Evolutionary conservation across 768 basidiomycete genomes (phyloP), one percentile per base, ranked within the genome.

Genomic region (Gymnopilus junonius): DNA sequence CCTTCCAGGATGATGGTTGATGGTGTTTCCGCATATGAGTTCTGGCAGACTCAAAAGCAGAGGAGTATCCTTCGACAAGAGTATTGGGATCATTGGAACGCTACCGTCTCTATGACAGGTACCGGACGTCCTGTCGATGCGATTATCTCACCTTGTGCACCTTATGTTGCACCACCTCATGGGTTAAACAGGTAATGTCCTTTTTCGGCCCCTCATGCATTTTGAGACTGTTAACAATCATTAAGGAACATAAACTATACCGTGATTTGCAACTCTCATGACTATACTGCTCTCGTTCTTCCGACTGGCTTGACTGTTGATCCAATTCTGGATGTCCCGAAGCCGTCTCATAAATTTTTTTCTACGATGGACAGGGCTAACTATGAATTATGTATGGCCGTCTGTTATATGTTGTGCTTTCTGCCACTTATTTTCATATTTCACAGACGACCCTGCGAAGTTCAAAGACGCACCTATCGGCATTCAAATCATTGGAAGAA

Each of bases 91-190:
- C 75, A 84, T 51, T 93, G 91, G 91, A 81, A 87, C 54, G 78
- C 74, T 4, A 89, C 87, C 0, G 75, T 66, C 11, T 63, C 56
- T 0, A 45, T 67, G 12, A 93, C 91, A 0, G 85, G 84, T 0
- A 93, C 90, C 0, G 90, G 88, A 2, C 76, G 92, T 1, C 88
- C 91, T 7, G 83, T 93, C 7, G 93, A 94, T 70, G 91, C 88
- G 1, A 85, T 94, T 65, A 87, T 94, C 35, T 75, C 80, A 1
- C 89, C 93, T 23, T 80, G 77, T 3, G 87, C 88, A 2, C 80
- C 90, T 1, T 87, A 78, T 69, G 76, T 82, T 0, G 88, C 92
- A 1, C 76, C 85, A 4, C 90, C 87, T 8, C 91, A 92, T 68
- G 91, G 90, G 17, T 70, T 71, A 51, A 83, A 83, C 23, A 63